Percentiles rank a stretch among this genome's conserved stretches.
phyloP scores from a whole-genome alignment of 805 yeast genomes.

The Yarrowia osloensis region DNA sequence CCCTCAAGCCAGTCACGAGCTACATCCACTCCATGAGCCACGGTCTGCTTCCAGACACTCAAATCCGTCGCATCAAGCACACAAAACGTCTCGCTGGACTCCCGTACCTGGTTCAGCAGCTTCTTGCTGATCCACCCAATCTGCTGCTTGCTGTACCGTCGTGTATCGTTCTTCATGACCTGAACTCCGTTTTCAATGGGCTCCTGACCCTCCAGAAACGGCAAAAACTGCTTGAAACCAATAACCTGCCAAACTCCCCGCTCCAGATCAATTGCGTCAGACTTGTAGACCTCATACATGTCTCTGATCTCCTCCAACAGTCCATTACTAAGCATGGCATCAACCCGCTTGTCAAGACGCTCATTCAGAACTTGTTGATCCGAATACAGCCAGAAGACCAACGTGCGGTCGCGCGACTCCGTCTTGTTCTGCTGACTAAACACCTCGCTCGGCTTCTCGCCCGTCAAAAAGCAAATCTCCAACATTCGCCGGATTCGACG shows the following conservation, averaged over 20 bases:
- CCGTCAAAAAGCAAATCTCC: slow-evolving; percentile 72
- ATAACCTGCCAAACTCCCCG: slow-evolving; percentile 91
- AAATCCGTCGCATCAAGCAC: slow-evolving; percentile 79
- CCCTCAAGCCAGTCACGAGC: slow-evolving; percentile 46
- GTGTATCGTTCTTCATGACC: slow-evolving; percentile 78
- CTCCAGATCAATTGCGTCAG: slow-evolving; percentile 51
- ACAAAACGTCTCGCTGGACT: slow-evolving; percentile 63
- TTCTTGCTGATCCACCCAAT: slow-evolving; percentile 85
- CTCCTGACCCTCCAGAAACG: slow-evolving; percentile 51
- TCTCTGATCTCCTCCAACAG: slow-evolving; percentile 68
- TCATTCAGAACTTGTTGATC: slow-evolving; percentile 56
- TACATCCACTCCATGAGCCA: slow-evolving; percentile 55
- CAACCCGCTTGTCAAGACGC: slow-evolving; percentile 78
- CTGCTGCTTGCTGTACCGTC: slow-evolving; percentile 85
- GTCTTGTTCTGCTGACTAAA: slow-evolving; percentile 66
- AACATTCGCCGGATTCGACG: slow-evolving; percentile 77
- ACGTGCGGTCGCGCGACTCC: slow-evolving; percentile 45
- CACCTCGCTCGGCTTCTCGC: slow-evolving; percentile 66
- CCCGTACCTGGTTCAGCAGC: slow-evolving; percentile 59
- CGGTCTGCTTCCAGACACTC: slow-evolving; percentile 58
- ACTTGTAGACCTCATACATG: slow-evolving; percentile 49
- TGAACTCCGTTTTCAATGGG: slow-evolving; percentile 54
- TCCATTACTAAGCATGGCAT: slow-evolving; percentile 73
- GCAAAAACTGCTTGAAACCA: slow-evolving; percentile 86
- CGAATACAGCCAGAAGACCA: slow-evolving; percentile 82